phyloP scores from a whole-genome alignment of 2,329 filamentous ascomycete genomes.

The Falciphora oryzae region DNA sequence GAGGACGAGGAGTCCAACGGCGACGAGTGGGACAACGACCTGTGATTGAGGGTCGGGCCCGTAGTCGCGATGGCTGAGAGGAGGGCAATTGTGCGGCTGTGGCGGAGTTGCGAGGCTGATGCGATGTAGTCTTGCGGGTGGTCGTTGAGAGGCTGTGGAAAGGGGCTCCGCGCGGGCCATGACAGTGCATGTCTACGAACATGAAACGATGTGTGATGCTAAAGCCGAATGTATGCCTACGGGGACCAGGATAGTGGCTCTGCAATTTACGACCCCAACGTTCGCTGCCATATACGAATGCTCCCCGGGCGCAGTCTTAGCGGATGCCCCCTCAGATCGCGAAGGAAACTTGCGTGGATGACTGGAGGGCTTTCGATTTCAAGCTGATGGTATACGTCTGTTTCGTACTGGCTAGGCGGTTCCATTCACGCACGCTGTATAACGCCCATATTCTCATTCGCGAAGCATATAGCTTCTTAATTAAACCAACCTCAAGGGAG shows the following conservation, averaged over 20 bases:
- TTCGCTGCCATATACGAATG: not conserved
- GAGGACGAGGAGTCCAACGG: slow-evolving; percentile 35
- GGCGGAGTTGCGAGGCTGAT: not conserved
- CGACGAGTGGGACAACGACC: slow-evolving; percentile 13
- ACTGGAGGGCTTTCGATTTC: too few relatives aligned
- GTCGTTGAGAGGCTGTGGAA: not conserved
- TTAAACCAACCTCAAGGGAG: too few relatives aligned
- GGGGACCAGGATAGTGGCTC: not conserved
- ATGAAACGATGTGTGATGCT: not conserved
- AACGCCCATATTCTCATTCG: too few relatives aligned
- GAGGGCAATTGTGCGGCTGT: not conserved
- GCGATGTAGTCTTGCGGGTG: not conserved
- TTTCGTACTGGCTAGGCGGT: too few relatives aligned
- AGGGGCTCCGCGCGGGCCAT: not conserved
- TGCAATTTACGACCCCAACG: not conserved
- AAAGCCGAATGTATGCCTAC: not conserved
- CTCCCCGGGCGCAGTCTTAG: not conserved
- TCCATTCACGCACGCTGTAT: too few relatives aligned
- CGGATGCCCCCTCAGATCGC: too few relatives aligned
- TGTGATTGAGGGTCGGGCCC: not conserved
- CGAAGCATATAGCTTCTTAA: too few relatives aligned
- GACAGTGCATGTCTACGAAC: not conserved
- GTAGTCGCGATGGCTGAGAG: not conserved
- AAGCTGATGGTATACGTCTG: too few relatives aligned
- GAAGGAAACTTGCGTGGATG: too few relatives aligned